Percentiles rank a stretch among this genome's conserved stretches.
Evolutionary conservation across 495 filamentous ascomycete genomes (phyloP).

Genomic region (Lichenothelia convexa): DNA sequence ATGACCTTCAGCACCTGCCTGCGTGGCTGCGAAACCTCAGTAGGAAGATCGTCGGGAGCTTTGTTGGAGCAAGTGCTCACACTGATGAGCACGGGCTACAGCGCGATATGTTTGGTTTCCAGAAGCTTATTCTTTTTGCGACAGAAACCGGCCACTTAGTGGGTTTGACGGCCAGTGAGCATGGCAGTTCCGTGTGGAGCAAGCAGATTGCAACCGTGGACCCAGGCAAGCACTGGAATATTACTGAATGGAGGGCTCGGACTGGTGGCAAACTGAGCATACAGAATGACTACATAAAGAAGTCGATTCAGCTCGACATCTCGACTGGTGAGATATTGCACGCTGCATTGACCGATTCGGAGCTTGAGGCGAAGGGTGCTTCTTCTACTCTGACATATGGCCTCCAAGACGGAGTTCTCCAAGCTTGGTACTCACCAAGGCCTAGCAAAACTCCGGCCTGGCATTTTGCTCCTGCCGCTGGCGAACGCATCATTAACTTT

Average conservation of each 20-base stretch:
- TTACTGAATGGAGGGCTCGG: constrained; percentile 5
- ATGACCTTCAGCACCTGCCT: constrained; percentile 65
- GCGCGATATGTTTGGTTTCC: constrained; percentile 71
- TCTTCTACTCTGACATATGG: constrained; percentile 10
- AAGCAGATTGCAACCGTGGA: constrained; percentile 38
- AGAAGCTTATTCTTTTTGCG: constrained; percentile 63
- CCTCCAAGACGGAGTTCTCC: constrained; percentile 13
- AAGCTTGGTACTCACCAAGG: constrained; percentile 8
- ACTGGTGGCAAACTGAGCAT: constrained; percentile 37
- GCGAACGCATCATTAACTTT: constrained; percentile 48
- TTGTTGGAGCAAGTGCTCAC: constrained; percentile 33
- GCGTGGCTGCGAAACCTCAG: constrained; percentile 34
- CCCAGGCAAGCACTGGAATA: constrained; percentile 35
- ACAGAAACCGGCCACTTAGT: constrained; percentile 65
- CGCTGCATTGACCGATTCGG: neutral
- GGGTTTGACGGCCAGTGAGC: constrained; percentile 56
- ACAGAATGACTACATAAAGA: constrained; percentile 14
- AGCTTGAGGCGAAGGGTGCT: neutral
- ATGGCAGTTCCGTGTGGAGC: constrained; percentile 61
- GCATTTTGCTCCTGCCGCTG: constrained; percentile 50
- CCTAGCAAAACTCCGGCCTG: constrained; percentile 27
- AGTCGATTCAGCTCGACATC: neutral
- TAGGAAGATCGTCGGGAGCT: constrained; percentile 40
- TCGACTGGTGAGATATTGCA: constrained; percentile 25
- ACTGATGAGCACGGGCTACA: constrained; percentile 34